phyloP scores from a whole-genome alignment of 805 yeast species.

The Wickerhamiella musiphila region DNA sequence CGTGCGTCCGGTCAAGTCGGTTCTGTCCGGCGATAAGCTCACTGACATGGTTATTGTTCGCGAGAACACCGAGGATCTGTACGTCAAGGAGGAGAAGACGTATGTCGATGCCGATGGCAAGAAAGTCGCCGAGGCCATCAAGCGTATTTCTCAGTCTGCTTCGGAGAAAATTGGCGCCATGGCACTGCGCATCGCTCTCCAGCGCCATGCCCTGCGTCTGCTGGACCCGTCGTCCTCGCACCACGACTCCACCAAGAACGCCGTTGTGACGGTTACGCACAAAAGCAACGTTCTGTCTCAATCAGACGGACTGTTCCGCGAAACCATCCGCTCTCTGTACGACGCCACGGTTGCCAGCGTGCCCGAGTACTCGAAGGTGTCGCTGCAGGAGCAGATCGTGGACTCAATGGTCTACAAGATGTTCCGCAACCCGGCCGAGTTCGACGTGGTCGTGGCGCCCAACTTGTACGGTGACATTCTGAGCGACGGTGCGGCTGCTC shows the following conservation, averaged over 20 bases:
- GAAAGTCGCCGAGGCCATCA: slow-evolving; percentile 77
- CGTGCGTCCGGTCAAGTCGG: slow-evolving; percentile 94
- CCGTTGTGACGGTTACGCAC: slow-evolving; percentile 82
- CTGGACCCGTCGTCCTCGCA: slow-evolving; percentile 22
- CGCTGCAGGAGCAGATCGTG: slow-evolving; percentile 86
- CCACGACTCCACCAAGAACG: slow-evolving; percentile 31
- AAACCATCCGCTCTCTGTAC: slow-evolving; percentile 50
- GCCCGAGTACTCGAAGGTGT: slow-evolving; percentile 38
- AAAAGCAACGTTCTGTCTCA: slow-evolving; percentile 87
- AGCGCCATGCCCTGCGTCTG: slow-evolving; percentile 67
- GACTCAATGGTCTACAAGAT: slow-evolving; percentile 98
- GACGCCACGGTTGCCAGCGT: slow-evolving; percentile 21
- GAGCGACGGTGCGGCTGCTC: slow-evolving; percentile 96
- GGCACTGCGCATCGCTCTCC: slow-evolving; percentile 83
- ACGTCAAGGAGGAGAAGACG: slow-evolving; percentile 80
- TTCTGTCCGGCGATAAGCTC: slow-evolving; percentile 67
- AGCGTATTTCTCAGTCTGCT: slow-evolving; percentile 84
- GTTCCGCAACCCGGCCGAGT: slow-evolving; percentile 96
- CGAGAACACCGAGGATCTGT: slow-evolving; percentile 95
- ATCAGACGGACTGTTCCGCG: slow-evolving; percentile 92
- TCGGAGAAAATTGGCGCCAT: slow-evolving; percentile 72
- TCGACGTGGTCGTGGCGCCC: slow-evolving; percentile 97
- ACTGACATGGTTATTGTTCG: slow-evolving; percentile 97
- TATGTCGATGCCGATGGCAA: slow-evolving; percentile 65
- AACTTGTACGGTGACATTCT: slow-evolving; percentile 94